These are phyloP conservation scores for Ustanciosporium gigantosporum DNA, from an alignment of 1,284 basidiomycete genomes.

Conservation along the genomic window DNA sequence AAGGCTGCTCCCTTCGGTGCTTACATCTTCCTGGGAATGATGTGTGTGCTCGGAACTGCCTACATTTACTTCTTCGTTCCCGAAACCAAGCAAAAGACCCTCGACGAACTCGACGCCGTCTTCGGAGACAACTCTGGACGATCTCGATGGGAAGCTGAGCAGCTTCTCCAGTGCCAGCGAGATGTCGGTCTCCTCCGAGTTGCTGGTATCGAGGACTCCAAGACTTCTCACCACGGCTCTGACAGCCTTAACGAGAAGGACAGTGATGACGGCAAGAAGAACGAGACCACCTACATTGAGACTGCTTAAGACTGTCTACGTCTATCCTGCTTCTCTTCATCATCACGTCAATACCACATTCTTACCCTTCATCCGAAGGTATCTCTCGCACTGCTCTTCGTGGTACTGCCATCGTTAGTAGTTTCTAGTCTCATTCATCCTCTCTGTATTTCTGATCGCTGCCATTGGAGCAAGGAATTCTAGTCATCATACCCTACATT, in stretches of 20 bases:
- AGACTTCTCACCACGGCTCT: conserved; percentile 2
- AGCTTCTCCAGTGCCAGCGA: conserved; percentile 36
- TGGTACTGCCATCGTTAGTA: too few species aligned
- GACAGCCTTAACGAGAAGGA: conserved; percentile 29
- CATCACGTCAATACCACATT: too few species aligned
- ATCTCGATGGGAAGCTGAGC: conserved; percentile 33
- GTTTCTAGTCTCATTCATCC: too few species aligned
- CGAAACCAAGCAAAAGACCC: conserved; percentile 74
- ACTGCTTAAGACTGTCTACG: too few species aligned
- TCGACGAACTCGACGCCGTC: conserved; percentile 69
- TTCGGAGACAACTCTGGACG: conserved; percentile 44
- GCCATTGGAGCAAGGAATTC: too few species aligned
- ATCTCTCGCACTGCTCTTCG: too few species aligned
- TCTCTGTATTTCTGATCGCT: too few species aligned
- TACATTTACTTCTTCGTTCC: conserved; percentile 67
- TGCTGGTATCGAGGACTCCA: conserved; percentile 38
- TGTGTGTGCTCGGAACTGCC: conserved; percentile 70
- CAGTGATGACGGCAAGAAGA: too few species aligned
- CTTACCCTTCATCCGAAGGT: too few species aligned
- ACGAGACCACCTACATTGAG: too few species aligned
- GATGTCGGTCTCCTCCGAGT: conserved; percentile 40
- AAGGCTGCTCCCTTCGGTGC: conserved; percentile 64
- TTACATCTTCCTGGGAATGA: conserved; percentile 70
- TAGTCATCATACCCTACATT: too few species aligned
- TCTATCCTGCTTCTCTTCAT: too few species aligned